Evolutionary conservation across 495 filamentous ascomycete species (phyloP), one percentile per base, ranked within the genome.

Genomic region (Penicillium canariense): DNA sequence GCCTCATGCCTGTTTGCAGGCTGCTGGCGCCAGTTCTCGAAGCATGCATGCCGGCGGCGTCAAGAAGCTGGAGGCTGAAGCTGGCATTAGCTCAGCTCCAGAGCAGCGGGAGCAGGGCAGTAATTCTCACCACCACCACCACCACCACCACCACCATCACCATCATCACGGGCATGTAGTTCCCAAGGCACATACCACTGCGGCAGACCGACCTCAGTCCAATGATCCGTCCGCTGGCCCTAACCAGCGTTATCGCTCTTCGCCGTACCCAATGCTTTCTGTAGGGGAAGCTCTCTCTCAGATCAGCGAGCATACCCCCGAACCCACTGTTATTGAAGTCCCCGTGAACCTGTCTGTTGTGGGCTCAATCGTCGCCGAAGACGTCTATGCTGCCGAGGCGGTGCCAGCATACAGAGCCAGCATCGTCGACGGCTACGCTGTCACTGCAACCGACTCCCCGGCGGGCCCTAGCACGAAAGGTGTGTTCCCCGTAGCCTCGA

Each of bases 351-450:
- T 76, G 23, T 63, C 66, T 10, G 68, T 97, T 0, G 83, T 90
- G 7, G 91, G 91, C 9, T 78, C 81, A 42, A 84, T 97, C 4
- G 74, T 97, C 9, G 94, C 92, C 5, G 82, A 88, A 66, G 89
- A 96, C 63, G 85, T 97, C 32, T 81, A 77, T 40, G 89, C 94
- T 3, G 66, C 74, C 20, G 92, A 96, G 63, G 76, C 85, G 12
- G 95, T 97, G 0, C 94, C 94, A 4, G 94, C 95, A 5, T 99
- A 90, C 71, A 81, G 89, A 47, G 94, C 94, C 35, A 96, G 91
- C 63, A 99, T 96, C 52, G 95, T 99, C 3, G 94, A 99, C 66
- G 94, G 94, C 10, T 99, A 99, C 65, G 95, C 95, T 3, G 80
- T 97, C 15, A 77, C 76, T 55, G 73, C 71, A 11, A 64, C 74